phyloP scores from a whole-genome alignment of 352 stramenopile genomes.

The Phytopythium vexans region DNA sequence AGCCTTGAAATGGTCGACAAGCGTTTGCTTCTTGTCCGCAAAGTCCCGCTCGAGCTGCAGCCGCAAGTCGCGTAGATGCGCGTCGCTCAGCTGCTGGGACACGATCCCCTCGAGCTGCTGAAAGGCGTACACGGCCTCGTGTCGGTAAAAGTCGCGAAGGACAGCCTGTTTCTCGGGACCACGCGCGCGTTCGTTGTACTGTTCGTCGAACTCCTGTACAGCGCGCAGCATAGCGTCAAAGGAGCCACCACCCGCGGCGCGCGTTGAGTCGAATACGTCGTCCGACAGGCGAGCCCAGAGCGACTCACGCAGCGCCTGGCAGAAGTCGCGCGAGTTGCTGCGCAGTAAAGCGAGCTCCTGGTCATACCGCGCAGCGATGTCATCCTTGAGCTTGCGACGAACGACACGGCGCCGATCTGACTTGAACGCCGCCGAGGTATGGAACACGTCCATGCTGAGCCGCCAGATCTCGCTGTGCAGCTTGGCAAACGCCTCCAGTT shows the following conservation, averaged over 20 bases:
- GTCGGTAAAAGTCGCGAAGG: constrained; percentile 52
- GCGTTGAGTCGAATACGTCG: constrained; percentile 4
- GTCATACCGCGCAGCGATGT: constrained; percentile 39
- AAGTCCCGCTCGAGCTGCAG: constrained; percentile 55
- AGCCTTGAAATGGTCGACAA: constrained; percentile 64
- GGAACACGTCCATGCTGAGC: constrained; percentile 70
- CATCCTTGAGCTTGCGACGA: constrained; percentile 45
- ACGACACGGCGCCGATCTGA: constrained; percentile 38
- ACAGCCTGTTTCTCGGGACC: constrained; percentile 54
- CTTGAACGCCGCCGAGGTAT: constrained; percentile 36
- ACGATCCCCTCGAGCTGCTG: constrained; percentile 46
- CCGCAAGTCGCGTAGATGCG: constrained; percentile 44
- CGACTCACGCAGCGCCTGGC: constrained; percentile 29
- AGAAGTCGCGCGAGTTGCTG: constrained; percentile 47
- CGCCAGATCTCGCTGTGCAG: constrained; percentile 71
- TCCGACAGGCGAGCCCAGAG: constrained; percentile 41
- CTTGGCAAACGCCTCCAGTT: constrained; percentile 56
- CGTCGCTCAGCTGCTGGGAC: constrained; percentile 52
- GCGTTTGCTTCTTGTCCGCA: constrained; percentile 47
- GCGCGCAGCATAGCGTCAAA: constrained; percentile 44
- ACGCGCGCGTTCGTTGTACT: constrained; percentile 39
- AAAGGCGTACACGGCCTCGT: constrained; percentile 54
- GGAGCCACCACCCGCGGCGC: constrained; percentile 8
- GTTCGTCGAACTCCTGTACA: constrained; percentile 48
- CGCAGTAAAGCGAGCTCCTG: constrained; percentile 36